These are phyloP conservation scores for Kodamaea kaohsiungensis DNA, from an alignment of 805 yeast species.

Conservation along the genomic window DNA sequence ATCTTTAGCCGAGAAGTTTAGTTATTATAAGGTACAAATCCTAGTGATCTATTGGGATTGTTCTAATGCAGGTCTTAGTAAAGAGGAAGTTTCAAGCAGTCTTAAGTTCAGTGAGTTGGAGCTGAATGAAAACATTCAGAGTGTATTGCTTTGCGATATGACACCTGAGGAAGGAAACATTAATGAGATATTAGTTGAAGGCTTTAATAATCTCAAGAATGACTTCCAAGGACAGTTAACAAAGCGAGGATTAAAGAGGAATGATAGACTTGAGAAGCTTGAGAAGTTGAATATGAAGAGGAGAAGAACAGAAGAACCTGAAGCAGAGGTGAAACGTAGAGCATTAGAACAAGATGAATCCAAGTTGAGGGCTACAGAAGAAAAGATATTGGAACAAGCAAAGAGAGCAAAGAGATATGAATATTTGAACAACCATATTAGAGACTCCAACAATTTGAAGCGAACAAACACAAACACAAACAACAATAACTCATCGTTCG, in stretches of 20 bases:
- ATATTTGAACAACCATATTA: conserved; percentile 33
- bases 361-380: conserved; percentile 23
- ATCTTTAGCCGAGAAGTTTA: conserved; percentile 32
- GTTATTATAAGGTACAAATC: conserved; percentile 41
- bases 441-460: background rate
- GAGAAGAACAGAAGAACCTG: background rate
- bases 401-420: conserved; percentile 29
- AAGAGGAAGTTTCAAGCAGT: conserved; percentile 15
- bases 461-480: background rate
- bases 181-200: conserved; percentile 23
- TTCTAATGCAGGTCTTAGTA: conserved; percentile 17
- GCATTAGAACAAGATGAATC: conserved; percentile 4
- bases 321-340: background rate
- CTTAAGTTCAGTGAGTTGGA: conserved; percentile 17
- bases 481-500: too few species aligned
- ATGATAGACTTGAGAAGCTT: conserved; percentile 14
- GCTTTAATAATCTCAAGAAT: conserved; percentile 21
- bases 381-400: conserved; percentile 27
- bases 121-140: conserved; percentile 17
- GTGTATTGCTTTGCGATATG: conserved; percentile 37
- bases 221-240: conserved; percentile 32
- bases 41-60: conserved; percentile 46
- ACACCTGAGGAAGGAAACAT: conserved; percentile 25
- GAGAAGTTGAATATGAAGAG: conserved; percentile 7
- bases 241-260: conserved; percentile 27